Evolutionary conservation across 768 basidiomycete genomes (phyloP).

Genomic region (Hericium coralloides): DNA sequence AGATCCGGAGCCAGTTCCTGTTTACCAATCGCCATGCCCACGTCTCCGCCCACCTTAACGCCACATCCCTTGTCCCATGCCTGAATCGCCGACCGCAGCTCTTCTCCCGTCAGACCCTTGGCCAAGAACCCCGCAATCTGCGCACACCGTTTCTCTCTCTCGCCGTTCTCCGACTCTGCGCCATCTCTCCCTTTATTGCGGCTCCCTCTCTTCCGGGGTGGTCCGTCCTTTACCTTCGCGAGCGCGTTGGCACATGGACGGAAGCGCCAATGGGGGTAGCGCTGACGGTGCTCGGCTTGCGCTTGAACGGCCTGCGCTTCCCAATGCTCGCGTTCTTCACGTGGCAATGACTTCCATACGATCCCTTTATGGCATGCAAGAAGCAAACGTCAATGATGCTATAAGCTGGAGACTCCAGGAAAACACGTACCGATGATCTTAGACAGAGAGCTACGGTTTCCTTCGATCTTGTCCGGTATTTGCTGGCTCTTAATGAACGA

Average conservation of each 20-base stretch:
- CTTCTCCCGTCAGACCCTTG: conserved; percentile 56
- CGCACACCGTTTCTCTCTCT: conserved; percentile 47
- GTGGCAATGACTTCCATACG: conserved; percentile 65
- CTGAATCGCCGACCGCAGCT: conserved; percentile 52
- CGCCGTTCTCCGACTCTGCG: conserved; percentile 27
- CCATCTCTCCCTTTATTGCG: conserved; percentile 21
- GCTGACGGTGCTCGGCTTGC: conserved; percentile 61
- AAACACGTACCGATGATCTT: conserved; percentile 64
- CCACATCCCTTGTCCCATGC: conserved; percentile 40
- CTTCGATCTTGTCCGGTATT: conserved; percentile 69
- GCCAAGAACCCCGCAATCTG: conserved; percentile 63
- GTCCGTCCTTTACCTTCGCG: conserved; percentile 2
- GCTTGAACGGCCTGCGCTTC: conserved; percentile 66
- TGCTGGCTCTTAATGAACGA: conserved; percentile 68
- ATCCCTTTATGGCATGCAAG: conserved; percentile 35
- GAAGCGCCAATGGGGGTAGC: conserved; percentile 80
- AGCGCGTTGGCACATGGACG: conserved; percentile 46
- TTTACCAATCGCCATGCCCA: conserved; percentile 7
- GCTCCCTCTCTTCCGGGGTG: neutral
- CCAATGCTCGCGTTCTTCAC: conserved; percentile 63
- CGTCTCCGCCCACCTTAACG: conserved; percentile 20
- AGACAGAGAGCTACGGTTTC: conserved; percentile 69
- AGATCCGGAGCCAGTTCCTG: neutral
- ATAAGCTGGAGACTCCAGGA: conserved; percentile 3
- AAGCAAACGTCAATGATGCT: neutral